These are phyloP conservation scores for Colletotrichum neosansevieriae DNA, from an alignment of 2,329 filamentous ascomycete species.

Conservation along the genomic window DNA sequence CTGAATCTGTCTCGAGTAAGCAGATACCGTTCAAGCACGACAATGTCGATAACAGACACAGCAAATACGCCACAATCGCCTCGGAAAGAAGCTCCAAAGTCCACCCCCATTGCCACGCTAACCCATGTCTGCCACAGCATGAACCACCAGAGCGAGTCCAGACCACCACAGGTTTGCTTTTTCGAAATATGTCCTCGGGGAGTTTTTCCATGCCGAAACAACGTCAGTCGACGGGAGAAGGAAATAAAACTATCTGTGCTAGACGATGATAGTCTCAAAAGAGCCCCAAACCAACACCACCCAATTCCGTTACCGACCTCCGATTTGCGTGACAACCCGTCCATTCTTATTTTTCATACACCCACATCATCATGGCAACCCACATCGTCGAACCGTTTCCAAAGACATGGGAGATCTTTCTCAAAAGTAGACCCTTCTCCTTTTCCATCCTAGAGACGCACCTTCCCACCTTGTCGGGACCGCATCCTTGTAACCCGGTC, in stretches of 20 bases:
- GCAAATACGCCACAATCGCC: no score
- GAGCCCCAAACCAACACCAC: background rate
- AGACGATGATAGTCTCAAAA: constrained; percentile 13
- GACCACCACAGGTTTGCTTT: constrained; percentile 2
- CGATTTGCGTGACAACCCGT: background rate
- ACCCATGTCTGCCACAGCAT: background rate
- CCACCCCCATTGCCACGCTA: background rate
- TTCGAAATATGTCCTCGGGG: background rate
- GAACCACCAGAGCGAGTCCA: background rate
- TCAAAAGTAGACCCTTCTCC: constrained; percentile 20
- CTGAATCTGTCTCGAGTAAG: no score
- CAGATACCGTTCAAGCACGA: no score
- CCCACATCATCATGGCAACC: constrained; percentile 6
- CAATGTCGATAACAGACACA: no score
- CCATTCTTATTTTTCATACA: constrained; percentile 5
- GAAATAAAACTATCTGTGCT: constrained; percentile 5
- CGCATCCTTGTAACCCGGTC: background rate
- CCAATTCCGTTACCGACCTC: background rate
- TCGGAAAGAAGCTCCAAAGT: background rate
- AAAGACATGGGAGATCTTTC: constrained; percentile 4
- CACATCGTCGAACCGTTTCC: constrained; percentile 6
- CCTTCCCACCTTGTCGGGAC: constrained; percentile 11
- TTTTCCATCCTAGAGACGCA: constrained; percentile 2
- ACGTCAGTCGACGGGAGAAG: constrained; percentile 10
- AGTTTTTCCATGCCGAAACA: background rate